Evolutionary conservation across 78 protist species (phyloP), one percentile per base, ranked within the genome.

Genomic region (Chrysochromulina parva): DNA sequence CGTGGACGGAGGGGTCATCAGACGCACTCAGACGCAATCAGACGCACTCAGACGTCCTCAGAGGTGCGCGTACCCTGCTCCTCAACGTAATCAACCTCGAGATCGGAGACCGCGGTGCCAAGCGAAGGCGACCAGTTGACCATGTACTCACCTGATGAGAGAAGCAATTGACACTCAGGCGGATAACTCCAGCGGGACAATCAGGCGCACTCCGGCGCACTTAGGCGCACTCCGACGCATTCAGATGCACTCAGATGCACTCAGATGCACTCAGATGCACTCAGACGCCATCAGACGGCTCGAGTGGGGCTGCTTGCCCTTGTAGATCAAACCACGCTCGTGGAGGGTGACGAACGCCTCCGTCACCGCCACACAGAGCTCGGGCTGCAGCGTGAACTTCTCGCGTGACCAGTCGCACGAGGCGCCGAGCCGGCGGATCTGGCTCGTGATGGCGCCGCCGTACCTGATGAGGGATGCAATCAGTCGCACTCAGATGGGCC

Each of bases 341-440:
- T 57, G 80, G 66, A 97, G 52, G 22, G 55, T 16, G 10, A 96
- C 88, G 74, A 98, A 98, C n/a, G 98, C 96, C 54, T 93, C 97
- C 26, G 76, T 76, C 19, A 96, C 98, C 5, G 97, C 97, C 20
- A 71, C 52, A 0, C 90, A n/a, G 16, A 87, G 62, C 48, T 22
- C 55, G 47, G 80, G 90, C 28, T 95, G 96, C 88, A 95, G 80
- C 11, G 99, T 97, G 60, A 97, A 97, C 2, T 89, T 80, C 92
- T 90, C 94, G 53, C 98, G 85, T 54, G 78, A 38, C 99, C 99
- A 98, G 86, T 98, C 99, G 28, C 95, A 85, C 38, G 98, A 95
- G 20, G 94, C 88, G 20, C 98, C 99, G 2, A 97, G 81, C 57
- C 78, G 89, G 50, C 94, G 47, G 55, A 87, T 88, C 88, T 93